phyloP scores from a whole-genome alignment of 805 yeast genomes.

The Yarrowia keelungensis region DNA sequence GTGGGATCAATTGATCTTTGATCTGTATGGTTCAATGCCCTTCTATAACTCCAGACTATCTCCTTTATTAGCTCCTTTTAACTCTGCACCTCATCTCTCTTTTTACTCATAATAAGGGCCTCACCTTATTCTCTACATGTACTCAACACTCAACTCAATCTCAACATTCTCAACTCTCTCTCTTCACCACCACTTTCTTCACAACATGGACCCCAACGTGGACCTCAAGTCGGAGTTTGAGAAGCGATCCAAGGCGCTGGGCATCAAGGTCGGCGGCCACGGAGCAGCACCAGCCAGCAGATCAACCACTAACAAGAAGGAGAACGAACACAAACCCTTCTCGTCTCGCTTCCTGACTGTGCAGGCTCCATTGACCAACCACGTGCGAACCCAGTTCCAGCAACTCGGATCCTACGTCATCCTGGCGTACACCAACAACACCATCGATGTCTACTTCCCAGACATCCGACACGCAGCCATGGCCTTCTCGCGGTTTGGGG shows the following conservation, averaged over 20 bases:
- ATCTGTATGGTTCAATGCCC: too few relatives aligned
- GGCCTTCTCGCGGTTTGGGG: slow-evolving; percentile 19
- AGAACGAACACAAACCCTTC: slow-evolving; percentile 10
- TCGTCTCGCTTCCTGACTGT: not conserved
- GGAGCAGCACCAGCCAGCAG: too few relatives aligned
- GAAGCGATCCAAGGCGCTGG: slow-evolving; percentile 58
- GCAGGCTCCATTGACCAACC: slow-evolving; percentile 2
- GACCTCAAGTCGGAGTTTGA: slow-evolving; percentile 60
- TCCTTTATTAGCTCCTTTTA: too few relatives aligned
- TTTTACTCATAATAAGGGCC: too few relatives aligned
- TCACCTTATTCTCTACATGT: not conserved
- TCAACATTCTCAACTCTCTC: slow-evolving; percentile 47
- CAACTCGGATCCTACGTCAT: slow-evolving; percentile 32
- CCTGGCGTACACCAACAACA: not conserved
- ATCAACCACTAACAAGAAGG: not conserved
- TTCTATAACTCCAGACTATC: too few relatives aligned
- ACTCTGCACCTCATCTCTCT: too few relatives aligned
- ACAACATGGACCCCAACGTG: slow-evolving; percentile 28
- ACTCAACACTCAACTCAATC: slow-evolving; percentile 54
- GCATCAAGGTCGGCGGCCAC: slow-evolving; percentile 26
- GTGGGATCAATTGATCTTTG: too few relatives aligned
- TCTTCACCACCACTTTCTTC: slow-evolving; percentile 1
- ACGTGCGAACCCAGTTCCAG: slow-evolving; percentile 15
- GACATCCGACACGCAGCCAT: slow-evolving; percentile 23
- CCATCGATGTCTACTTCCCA: slow-evolving; percentile 23